Evolutionary conservation across 805 yeast species (phyloP), one percentile per base, ranked within the genome.

Genomic region (Candida berthetii): DNA sequence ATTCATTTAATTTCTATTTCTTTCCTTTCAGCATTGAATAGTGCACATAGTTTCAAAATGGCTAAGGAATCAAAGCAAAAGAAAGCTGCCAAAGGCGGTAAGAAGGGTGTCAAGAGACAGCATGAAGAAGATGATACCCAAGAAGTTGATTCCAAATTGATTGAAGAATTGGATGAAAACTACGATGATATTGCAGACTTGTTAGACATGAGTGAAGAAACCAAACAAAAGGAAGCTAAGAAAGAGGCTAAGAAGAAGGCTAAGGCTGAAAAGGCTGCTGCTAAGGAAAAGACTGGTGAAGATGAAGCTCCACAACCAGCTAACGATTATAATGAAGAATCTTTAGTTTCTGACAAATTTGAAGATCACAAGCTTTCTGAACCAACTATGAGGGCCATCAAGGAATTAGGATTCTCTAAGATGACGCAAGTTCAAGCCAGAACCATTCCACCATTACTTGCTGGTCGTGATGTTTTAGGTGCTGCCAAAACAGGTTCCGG

Each of bases 401-500:
- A 71, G 32, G 82, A 80, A 28, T 86, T 93, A 96, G 97, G 96
- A 1, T 93, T 93, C 67, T 72, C 78, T 13, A 82, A 69, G 40
- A 87, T 93, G 97, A 95, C 99, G 1, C 79, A 82, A 48, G 98
- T 93, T 9, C 99, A 93, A 66, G 83, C 95, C 22, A 80, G 91
- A 65, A 89, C 99, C 11, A 93, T 93, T 42, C 98, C 99, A 7
- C 98, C 99, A 10, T 71, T 93, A 47, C 67, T 95, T 48, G 97
- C 98, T 1, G 99, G 99, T 35, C 79, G 91, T 53, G 99, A 93
- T 65, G 98, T 95, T 17, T 73, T 93, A 41, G 99, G 99, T 51
- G 99, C 99, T n/a, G 99, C 99, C 43, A 91, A 90, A 68, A 93
- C 99, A 3, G 99, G 99, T 41, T 89, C 97, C 1, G 99, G 99